Conservation (phyloP, 2,329 filamentous ascomycete species). For the Claviceps humidiphila region DNA sequence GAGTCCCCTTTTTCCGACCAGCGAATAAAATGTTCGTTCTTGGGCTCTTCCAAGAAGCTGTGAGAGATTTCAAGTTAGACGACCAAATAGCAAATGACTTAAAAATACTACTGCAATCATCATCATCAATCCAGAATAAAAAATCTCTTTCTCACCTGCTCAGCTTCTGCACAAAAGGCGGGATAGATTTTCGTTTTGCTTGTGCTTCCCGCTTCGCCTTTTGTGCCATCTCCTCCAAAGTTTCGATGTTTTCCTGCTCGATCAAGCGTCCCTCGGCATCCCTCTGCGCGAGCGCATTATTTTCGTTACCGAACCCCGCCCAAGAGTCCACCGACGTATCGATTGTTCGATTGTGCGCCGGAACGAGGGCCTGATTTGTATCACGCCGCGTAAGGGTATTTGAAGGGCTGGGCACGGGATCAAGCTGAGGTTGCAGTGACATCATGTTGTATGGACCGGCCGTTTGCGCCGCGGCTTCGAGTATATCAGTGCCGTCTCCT, state of each 20-base stretch:
- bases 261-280: constrained; percentile 18
- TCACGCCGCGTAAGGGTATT: constrained; percentile 39
- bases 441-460: constrained; percentile 27
- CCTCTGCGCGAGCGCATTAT: constrained; percentile 23
- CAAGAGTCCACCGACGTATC: constrained; percentile 27
- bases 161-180: constrained; percentile 93
- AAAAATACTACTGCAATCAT: too few species aligned
- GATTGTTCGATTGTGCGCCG: constrained; percentile 27
- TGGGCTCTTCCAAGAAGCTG: constrained; percentile 85
- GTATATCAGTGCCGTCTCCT: constrained; percentile 24
- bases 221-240: constrained; percentile 66
- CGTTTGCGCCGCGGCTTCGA: constrained; percentile 20
- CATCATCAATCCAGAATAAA: neutral
- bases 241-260: constrained; percentile 60
- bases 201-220: constrained; percentile 79
- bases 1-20: constrained; percentile 96
- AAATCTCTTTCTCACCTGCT: constrained; percentile 57
- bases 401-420: constrained; percentile 24
- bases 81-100: neutral
- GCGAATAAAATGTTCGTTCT: constrained; percentile 87
- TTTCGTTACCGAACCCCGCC: constrained; percentile 29
- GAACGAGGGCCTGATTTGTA: constrained; percentile 37
- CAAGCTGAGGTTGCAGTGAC: constrained; percentile 21
- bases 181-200: constrained; percentile 86
- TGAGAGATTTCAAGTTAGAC: neutral